phyloP scores from a whole-genome alignment of 768 basidiomycete species.

The Leucocoprinus birnbaumii region DNA sequence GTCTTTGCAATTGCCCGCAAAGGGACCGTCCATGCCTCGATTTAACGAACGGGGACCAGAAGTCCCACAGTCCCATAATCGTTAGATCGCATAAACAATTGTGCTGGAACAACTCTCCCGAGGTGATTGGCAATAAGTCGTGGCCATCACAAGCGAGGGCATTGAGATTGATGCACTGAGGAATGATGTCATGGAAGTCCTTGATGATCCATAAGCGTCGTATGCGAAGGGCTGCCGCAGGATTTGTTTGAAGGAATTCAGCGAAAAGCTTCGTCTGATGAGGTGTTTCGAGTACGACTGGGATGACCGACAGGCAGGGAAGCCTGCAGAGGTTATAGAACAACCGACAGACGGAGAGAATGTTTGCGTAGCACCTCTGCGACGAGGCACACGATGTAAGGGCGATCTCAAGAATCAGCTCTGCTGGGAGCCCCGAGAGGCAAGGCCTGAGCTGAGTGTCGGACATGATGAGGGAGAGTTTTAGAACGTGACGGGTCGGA shows the following conservation, averaged over 20 bases:
- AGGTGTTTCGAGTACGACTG: constrained; percentile 1
- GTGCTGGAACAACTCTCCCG: not conserved
- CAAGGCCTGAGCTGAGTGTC: not conserved
- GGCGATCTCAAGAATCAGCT: constrained; percentile 4
- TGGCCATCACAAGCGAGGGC: constrained; percentile 6
- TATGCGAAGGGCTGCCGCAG: not conserved
- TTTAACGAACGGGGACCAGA: not conserved
- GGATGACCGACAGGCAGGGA: not conserved
- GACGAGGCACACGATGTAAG: not conserved
- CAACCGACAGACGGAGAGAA: not conserved
- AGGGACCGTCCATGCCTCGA: not conserved
- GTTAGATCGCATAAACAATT: not conserved
- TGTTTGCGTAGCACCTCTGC: not conserved
- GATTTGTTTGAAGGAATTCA: not conserved
- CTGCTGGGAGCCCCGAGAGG: constrained; percentile 1
- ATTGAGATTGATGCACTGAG: not conserved
- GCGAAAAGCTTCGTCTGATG: not conserved
- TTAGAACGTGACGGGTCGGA: no score
- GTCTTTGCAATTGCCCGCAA: not conserved
- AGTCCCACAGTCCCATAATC: constrained; percentile 8
- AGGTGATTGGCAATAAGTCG: constrained; percentile 1
- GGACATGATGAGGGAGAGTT: no score
- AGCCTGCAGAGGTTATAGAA: constrained; percentile 1
- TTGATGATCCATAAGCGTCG: constrained; percentile 5
- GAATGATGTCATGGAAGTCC: not conserved